A percentile compares a stretch with the other conserved stretches of the same genome.
Conservation (phyloP, 2,329 filamentous ascomycete genomes). For the Diaporthe helianthi region DNA sequence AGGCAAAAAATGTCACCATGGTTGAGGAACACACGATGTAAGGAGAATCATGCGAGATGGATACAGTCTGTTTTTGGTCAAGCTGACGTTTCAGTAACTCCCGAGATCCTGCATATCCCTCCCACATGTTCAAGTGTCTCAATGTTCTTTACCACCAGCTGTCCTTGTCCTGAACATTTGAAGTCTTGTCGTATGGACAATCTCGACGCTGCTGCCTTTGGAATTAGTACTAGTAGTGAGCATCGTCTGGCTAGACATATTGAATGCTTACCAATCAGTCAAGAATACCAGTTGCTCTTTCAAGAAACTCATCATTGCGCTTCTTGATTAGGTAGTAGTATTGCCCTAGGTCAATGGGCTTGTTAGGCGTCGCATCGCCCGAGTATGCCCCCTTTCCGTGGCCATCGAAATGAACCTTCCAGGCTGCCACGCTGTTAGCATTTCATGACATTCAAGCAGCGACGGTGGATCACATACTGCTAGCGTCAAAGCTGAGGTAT, state of each 20-base stretch:
- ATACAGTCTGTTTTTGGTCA: background rate
- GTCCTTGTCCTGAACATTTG: background rate
- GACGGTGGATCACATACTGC: constrained; percentile 47
- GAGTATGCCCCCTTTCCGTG: constrained; percentile 38
- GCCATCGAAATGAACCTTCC: constrained; percentile 51
- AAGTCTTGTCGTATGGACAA: background rate
- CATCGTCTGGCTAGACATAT: fast-evolving
- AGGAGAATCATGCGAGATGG: background rate
- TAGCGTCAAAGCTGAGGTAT: constrained; percentile 52
- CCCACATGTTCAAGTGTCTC: background rate
- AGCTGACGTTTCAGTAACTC: background rate
- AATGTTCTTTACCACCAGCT: background rate
- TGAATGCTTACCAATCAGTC: background rate
- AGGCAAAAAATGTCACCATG: background rate
- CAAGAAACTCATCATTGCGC: background rate
- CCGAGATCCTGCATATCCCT: background rate
- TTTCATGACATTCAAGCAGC: no score
- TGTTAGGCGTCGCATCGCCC: background rate
- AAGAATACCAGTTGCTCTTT: background rate
- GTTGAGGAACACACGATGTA: background rate
- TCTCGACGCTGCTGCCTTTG: background rate
- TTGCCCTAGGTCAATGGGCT: constrained; percentile 4
- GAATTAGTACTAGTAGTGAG: background rate
- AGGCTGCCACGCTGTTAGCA: constrained; percentile 42
- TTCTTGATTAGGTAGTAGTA: constrained; percentile 21